Evolutionary conservation across 306 rosid genomes (phyloP), one percentile per base, ranked within the genome.

Genomic region (Hippophae rhamnoides): DNA sequence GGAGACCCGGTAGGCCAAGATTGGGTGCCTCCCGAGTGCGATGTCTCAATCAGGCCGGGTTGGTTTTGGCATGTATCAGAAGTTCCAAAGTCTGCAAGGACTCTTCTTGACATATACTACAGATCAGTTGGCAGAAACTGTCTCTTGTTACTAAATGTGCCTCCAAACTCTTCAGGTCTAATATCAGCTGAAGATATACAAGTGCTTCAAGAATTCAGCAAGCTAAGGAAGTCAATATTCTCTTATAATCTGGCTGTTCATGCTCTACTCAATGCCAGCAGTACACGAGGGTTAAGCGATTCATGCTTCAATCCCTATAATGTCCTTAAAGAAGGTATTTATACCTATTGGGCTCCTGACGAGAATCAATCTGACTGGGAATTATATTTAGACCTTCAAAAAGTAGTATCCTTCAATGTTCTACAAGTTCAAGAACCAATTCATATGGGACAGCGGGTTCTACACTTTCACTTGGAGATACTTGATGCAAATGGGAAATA

Each of bases 51-150:
- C 62, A 78, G 98, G 64, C 78, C 89, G 23, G 79, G 87, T 74
- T 90, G 98, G 98, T 90, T 90, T 79, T 90, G 98, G 98, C 96
- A 85, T 76, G 60, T 84, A 41, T 81, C 83, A 3, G 87, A 90
- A 73, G 63, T 13, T 69, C 98, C 98, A 43, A 90, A 76, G 50
- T 87, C 98, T 23, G 95, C 86, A 14, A 76, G 72, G 65, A 78
- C 68, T 44, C 83, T 90, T 50, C 98, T 90, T 46, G 95, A 90
- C 52, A 60, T 90, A 49, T 90, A 85, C 84, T 90, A 87, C 74
- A 83, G 81, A 53, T 81, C 98, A 1, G 80, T 51, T 9, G 98
- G 98, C 27, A 74, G 95, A 74, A 90, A 90, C 78, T 87, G 96
- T 63, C 73, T 62, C 46, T 66, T 90, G 41, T 75, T 90, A 58